These are phyloP conservation scores for Gynochthodes officinalis DNA, from an alignment of 257 asterid species.

Conservation along the genomic window DNA sequence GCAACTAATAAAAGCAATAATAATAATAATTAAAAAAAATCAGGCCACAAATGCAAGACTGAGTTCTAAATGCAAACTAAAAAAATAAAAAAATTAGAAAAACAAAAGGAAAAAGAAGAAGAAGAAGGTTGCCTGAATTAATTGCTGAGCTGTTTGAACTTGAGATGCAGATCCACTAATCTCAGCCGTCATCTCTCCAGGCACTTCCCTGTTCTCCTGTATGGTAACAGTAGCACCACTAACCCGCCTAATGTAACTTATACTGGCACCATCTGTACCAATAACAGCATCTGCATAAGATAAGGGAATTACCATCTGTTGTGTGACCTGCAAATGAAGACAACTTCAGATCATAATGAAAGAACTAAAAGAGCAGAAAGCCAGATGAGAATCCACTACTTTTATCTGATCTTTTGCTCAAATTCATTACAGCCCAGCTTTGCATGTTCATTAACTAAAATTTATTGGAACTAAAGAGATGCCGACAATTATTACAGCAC, in stretches of 20 bases:
- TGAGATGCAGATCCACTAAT: conserved; percentile 90
- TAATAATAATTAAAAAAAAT: too few species aligned
- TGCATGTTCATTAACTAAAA: neutral
- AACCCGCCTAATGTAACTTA: conserved; percentile 85
- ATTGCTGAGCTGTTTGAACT: conserved; percentile 91
- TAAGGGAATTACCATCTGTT: conserved; percentile 86
- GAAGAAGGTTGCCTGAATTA: conserved; percentile 65
- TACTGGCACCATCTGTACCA: conserved; percentile 85
- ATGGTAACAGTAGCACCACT: conserved; percentile 95
- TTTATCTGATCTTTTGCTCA: neutral
- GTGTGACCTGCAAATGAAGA: conserved; percentile 52
- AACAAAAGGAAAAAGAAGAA: conserved; percentile 7
- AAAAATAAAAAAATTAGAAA: too few species aligned
- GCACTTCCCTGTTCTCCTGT: conserved; percentile 92
- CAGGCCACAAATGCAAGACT: neutral
- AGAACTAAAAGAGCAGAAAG: neutral
- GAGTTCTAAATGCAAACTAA: neutral
- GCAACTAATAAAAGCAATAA: too few species aligned
- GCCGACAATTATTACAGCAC: neutral
- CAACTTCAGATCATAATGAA: conserved; percentile 11
- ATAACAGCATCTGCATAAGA: conserved; percentile 96
- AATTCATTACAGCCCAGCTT: neutral
- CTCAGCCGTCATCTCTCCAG: conserved; percentile 97
- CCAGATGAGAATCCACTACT: neutral
- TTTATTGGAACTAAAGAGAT: neutral